Base-by-base conservation (phyloP, 768 basidiomycete species). In the Psilocybe cyanescens region DNA sequence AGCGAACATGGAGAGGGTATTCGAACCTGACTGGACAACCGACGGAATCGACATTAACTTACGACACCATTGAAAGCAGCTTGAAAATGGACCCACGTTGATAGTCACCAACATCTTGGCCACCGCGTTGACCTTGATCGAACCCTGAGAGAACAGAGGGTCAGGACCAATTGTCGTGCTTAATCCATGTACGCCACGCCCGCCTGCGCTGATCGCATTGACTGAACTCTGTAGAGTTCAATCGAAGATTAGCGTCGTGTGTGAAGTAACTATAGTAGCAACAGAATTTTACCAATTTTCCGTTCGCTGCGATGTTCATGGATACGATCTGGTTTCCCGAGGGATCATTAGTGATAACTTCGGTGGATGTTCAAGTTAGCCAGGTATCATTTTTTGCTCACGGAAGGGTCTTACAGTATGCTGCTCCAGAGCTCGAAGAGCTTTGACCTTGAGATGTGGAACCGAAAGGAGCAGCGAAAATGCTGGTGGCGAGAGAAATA, bases 11-110 rank as follows among this genome's bases (percentile, higher is more conserved):
- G 75, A 71, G 16, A 79, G 59, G 0, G 79, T 81, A 63, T 81
- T 83, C 11, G 82, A 84, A 12, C 83, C 83, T 24, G 83, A 65
- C 79, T 83, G 24, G 65, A 37, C n/a, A 16, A 24, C 11, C 11
- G 19, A 12, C n/a, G n/a, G 6, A 30, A 8, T 52, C 50, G 39
- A 37, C 2, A 2, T 2, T 52, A 35, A 7, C 6, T 35, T 35
- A 6, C 11, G 33, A 35, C 33, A 7, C 33, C 33, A 35, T 35
- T 7, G 31, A 1, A 28, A 29, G 41, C 3, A 37, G 24, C 24
- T 24, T 24, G 24, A 24, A 24, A 24, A 24, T 24, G 24, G 24
- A 24, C 56, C 37, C 24, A 57, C 56, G 19, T 57, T 57, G 28
- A 35, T n/a, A 35, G n/a, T n/a, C 4, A 58, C 61, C 35, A 62